Percentiles rank a stretch among this genome's conserved stretches.
These are phyloP conservation scores for Nitzschia sp. DNA, from an alignment of 108 stramenopile genomes.

Conservation along the genomic window DNA sequence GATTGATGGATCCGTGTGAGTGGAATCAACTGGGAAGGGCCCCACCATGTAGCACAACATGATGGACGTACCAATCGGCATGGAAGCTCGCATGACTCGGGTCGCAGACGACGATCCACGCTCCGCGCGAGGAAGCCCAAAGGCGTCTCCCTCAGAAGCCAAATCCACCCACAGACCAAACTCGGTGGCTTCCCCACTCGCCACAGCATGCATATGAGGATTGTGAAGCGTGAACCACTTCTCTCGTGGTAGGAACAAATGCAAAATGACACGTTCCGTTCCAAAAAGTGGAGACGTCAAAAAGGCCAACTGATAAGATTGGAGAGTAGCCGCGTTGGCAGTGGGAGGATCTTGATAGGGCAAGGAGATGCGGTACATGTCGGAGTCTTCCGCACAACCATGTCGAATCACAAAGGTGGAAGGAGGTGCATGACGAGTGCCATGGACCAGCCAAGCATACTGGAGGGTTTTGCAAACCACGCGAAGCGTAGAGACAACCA, in stretches of 20 bases:
- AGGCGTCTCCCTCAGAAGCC: neutral
- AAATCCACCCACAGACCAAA: neutral
- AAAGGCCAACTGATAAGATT: neutral
- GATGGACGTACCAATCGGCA: too few relatives aligned
- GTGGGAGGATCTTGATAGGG: neutral
- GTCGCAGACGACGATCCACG: neutral
- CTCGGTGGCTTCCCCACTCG: neutral
- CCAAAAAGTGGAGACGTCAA: neutral
- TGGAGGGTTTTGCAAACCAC: neutral
- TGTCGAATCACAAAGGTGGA: neutral
- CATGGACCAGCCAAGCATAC: neutral
- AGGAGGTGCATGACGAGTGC: neutral
- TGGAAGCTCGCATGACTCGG: neutral
- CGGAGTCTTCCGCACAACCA: neutral
- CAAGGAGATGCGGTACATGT: neutral
- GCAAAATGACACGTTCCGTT: neutral
- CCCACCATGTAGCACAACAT: too few relatives aligned
- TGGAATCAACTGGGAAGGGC: too few relatives aligned
- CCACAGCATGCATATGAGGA: neutral
- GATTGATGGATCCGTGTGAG: too few relatives aligned
- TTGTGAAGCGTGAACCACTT: neutral
- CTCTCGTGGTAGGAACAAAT: neutral
- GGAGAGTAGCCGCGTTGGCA: neutral
- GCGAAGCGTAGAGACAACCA: neutral
- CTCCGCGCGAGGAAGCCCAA: neutral